Conservation (phyloP, 1,139 yeast species). For the Geotrichum candidum region DNA sequence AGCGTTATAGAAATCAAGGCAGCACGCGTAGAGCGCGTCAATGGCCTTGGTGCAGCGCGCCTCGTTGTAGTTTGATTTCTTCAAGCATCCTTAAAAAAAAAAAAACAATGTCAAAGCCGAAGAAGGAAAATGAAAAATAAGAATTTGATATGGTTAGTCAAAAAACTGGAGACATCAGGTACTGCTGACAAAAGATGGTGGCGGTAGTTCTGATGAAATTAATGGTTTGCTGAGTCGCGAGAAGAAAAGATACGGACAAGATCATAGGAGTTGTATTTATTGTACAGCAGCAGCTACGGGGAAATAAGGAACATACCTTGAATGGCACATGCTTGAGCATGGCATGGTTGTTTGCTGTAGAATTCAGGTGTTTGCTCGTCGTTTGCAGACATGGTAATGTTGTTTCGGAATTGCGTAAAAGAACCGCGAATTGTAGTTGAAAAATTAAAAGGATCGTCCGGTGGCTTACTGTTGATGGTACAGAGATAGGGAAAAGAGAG, state of each 20-base stretch:
- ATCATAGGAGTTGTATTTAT: too few species aligned
- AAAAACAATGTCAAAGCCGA: neutral
- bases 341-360: slow-evolving; percentile 39
- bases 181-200: neutral
- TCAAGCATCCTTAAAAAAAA: slow-evolving; percentile 42
- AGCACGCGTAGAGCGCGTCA: slow-evolving; percentile 58
- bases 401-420: too few species aligned
- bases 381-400: neutral
- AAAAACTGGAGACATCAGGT: neutral
- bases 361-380: neutral
- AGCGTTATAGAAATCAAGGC: slow-evolving; percentile 50
- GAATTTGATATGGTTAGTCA: neutral
- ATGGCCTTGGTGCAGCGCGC: slow-evolving; percentile 54
- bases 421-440: too few species aligned
- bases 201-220: too few species aligned
- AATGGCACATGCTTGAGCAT: slow-evolving; percentile 58
- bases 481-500: neutral
- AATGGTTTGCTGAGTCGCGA: neutral
- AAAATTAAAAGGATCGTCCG: neutral
- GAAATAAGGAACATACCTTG: slow-evolving; percentile 39
- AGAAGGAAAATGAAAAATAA: neutral
- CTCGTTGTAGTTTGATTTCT: slow-evolving; percentile 51
- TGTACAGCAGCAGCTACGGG: neutral
- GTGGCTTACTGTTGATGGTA: neutral
- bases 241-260: neutral